Evolutionary conservation across 805 yeast species (phyloP), one percentile per base, ranked within the genome.

Genomic region (Lipomyces mesembrius): DNA sequence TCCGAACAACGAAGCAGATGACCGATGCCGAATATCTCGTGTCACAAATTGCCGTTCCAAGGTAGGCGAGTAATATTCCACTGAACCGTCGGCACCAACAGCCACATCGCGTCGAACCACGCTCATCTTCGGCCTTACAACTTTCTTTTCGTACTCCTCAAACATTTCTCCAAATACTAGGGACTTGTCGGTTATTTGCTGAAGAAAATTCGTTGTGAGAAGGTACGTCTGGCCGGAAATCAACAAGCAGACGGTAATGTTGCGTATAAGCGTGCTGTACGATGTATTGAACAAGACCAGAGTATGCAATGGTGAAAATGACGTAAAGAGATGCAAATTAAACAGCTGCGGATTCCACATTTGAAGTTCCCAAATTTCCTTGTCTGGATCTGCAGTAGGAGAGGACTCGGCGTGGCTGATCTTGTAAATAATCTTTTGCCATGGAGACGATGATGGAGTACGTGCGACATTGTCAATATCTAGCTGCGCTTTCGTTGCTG

Each of bases 271-370:
- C 1, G 79, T 59, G 0, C 82, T 73, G 1, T 79, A 80, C 0
- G 80, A 77, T 0, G 79, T 70, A 27, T 78, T 67, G 68, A 80
- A 77, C 62, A 86, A 76, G n/a, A 83, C 77, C 2, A 82, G 62
- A 8, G 85, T 70, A 59, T 82, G 83, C 9, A 86, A 74, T 0
- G 96, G 95, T 7, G 91, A 87, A 69, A 86, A 87, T 1, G 84
- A 76, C 2, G 85, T 79, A 35, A 84, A 81, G 1, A 89, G 71
- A 59, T 80, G 77, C 5, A 88, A 78, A 39, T 82, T 82, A 74
- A 88, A 87, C 69, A 80, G 80, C 0, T 88, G 82, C 0, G 94
- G 94, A 55, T 81, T 80, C 96, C 96, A 90, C 60, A 88, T 83
- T 22, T 77, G 78, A 54, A 90, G 75, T 65, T 85, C 83, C 85